Base-by-base conservation (phyloP, 2,329 filamentous ascomycete species). In the Trichoderma brevicompactum region DNA sequence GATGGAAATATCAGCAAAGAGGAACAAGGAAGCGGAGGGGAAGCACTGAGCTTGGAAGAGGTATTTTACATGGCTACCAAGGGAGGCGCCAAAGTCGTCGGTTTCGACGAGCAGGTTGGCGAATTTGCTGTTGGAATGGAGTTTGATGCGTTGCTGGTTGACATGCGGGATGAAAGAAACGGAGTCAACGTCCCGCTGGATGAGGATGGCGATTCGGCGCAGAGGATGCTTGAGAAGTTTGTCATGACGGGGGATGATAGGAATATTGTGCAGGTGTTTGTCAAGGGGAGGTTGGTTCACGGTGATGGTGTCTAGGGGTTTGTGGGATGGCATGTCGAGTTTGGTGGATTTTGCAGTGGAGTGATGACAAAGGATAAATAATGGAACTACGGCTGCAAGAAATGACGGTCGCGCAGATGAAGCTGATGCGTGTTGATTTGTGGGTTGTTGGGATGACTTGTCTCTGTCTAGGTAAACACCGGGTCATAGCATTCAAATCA, bases 221-320 rank as follows among this genome's bases (percentile, higher is more conserved):
- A 74, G 54, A 81, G 76, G 0, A 75, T 87, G 17, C 84, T 88
- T 66, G 85, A 89, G 64, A 89, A 89, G 76, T 89, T 87, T 66
- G 69, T 89, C 36, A 88, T 89, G 85, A 88, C 86, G 2, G 87
- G 85, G 0, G 87, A 89, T 71, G 87, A 89, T 70, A 78, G 87
- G 5, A 89, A 89, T 68, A 85, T 89, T 59, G 70, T 72, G 0
- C 72, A 79, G 19, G 87, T 89, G 0, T 88, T 79, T 73, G 83
- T 88, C 0, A 71, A 74, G 7, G 86, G 86, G 1, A 73, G 76
- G 32, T 66, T 66, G 53, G 73, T 75, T 7, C 69, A 73, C n/a
- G 44, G 52, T 36, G 38, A 10, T 2, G 43, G 7, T 10, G 3
- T 28, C 15, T 28, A 60, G 32, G 44, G 2, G 1, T 7, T 7